Conservation (phyloP, 371 early-diverging fungal genomes). For the Umbelopsis sp. region DNA sequence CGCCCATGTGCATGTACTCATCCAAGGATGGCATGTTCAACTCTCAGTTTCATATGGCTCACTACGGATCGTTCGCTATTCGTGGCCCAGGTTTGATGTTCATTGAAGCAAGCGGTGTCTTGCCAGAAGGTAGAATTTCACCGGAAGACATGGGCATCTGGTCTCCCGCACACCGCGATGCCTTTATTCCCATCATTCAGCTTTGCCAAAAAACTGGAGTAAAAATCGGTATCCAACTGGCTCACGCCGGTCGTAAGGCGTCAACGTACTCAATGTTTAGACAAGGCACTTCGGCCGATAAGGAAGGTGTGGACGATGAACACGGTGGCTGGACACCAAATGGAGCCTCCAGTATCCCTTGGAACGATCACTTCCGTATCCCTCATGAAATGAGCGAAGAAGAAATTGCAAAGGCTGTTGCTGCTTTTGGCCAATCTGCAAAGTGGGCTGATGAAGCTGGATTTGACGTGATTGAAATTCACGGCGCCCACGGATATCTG, state of each 20-base stretch:
- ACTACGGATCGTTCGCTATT: constrained; percentile 71
- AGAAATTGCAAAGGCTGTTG: constrained; percentile 62
- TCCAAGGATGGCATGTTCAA: constrained; percentile 53
- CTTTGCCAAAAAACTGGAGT: constrained; percentile 67
- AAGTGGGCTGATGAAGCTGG: constrained; percentile 75
- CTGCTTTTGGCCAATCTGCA: constrained; percentile 75
- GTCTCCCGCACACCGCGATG: constrained; percentile 74
- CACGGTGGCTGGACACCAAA: constrained; percentile 26
- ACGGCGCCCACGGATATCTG: constrained; percentile 77
- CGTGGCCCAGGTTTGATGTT: constrained; percentile 77
- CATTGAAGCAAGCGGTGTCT: constrained; percentile 82
- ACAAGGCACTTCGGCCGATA: constrained; percentile 35
- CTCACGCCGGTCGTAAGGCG: constrained; percentile 85
- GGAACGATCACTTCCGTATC: constrained; percentile 38
- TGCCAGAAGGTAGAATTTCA: constrained; percentile 76
- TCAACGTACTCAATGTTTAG: constrained; percentile 56
- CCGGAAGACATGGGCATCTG: constrained; percentile 80
- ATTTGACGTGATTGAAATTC: constrained; percentile 87
- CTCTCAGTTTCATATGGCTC: constrained; percentile 62
- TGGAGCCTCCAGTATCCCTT: constrained; percentile 68
- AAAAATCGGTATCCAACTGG: constrained; percentile 75
- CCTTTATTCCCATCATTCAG: constrained; percentile 63
- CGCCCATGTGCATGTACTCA: constrained; percentile 78
- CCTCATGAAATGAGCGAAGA: constrained; percentile 67
- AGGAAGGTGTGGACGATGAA: constrained; percentile 73